phyloP scores from a whole-genome alignment of 352 stramenopile genomes.

The Chrysophaeum taylorii region DNA sequence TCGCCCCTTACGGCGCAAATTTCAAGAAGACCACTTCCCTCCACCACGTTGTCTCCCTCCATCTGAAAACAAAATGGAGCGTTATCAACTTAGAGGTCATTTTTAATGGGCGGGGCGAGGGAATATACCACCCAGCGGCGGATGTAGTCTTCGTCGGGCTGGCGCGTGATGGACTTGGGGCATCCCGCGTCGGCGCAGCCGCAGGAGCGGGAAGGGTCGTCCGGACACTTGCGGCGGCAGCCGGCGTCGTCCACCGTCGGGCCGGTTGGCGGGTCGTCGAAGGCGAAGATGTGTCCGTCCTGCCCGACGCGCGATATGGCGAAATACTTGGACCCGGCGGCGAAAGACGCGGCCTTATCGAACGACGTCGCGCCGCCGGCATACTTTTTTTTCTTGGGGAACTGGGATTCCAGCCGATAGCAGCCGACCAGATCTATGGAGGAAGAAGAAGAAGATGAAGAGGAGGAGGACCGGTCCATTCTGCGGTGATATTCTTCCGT shows the following conservation, averaged over 20 bases:
- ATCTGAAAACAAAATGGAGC: too few relatives aligned
- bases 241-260: constrained; percentile 28
- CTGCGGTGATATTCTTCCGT: constrained; percentile 40
- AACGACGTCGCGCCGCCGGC: constrained; percentile 63
- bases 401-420: constrained; percentile 58
- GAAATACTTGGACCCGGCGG: constrained; percentile 70
- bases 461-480: neutral
- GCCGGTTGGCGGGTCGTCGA: constrained; percentile 55
- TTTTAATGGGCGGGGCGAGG: neutral
- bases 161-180: neutral
- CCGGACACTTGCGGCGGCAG: constrained; percentile 20
- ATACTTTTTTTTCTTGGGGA: constrained; percentile 68
- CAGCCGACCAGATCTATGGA: constrained; percentile 46
- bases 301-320: constrained; percentile 56
- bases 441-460: too few relatives aligned
- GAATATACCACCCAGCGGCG: constrained; percentile 2
- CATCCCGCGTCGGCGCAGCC: constrained; percentile 42
- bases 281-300: constrained; percentile 73
- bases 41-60: too few relatives aligned
- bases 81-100: too few relatives aligned
- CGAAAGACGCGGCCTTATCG: constrained; percentile 59
- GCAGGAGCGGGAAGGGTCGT: constrained; percentile 60
- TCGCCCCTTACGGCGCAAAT: too few relatives aligned
- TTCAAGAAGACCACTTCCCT: too few relatives aligned
- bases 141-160: neutral